Conservation (phyloP, 371 early-diverging fungal species). For the Mortierella sp. region DNA sequence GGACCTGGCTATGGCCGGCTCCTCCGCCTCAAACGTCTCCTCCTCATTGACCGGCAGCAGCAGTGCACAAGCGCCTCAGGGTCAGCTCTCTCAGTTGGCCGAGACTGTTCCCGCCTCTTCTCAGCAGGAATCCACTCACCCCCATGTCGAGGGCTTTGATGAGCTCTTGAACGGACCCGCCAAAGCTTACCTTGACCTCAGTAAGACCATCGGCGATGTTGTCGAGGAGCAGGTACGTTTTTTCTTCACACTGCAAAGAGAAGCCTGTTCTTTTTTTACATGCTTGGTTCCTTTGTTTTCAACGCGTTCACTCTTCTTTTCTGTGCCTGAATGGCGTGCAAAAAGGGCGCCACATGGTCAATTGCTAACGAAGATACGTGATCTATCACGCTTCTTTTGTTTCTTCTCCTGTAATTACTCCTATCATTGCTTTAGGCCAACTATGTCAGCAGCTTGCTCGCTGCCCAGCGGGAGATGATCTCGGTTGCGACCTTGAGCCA, state of each 20-base stretch:
- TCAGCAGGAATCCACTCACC: slow-evolving; percentile 57
- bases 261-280: background rate
- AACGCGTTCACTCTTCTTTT: background rate
- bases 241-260: background rate
- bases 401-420: background rate
- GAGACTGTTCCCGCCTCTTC: slow-evolving; percentile 32
- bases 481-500: slow-evolving; percentile 78
- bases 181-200: slow-evolving; percentile 68
- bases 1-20: slow-evolving; percentile 77
- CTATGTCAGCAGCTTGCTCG: slow-evolving; percentile 69
- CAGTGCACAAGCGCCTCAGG: slow-evolving; percentile 45
- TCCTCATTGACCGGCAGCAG: slow-evolving; percentile 57
- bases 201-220: slow-evolving; percentile 74
- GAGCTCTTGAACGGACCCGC: slow-evolving; percentile 71
- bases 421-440: slow-evolving; percentile 56
- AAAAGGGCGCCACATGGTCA: background rate
- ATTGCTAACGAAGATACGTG: background rate
- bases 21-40: slow-evolving; percentile 65
- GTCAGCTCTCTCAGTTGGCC: slow-evolving; percentile 49
- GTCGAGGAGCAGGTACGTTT: slow-evolving; percentile 80
- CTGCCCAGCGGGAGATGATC: slow-evolving; percentile 82
- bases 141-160: slow-evolving; percentile 76
- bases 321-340: background rate
- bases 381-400: background rate
- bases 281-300: background rate